Percentiles rank a stretch among this genome's conserved stretches.
Evolutionary conservation across 73 alveolate species (phyloP).

Genomic region (Diophrys appendiculata): DNA sequence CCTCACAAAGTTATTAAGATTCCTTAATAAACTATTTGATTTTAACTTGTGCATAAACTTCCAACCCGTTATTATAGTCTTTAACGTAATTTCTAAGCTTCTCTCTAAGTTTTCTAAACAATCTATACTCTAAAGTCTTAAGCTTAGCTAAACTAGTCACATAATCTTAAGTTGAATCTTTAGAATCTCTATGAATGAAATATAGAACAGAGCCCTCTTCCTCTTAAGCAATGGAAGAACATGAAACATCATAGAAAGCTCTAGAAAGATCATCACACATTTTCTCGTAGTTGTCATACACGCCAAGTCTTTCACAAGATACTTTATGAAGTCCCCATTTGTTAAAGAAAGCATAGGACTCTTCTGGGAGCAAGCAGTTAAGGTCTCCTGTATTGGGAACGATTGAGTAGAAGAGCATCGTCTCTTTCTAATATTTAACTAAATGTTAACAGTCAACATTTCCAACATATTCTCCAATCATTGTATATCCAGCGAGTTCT

Average conservation of each 20-base stretch:
- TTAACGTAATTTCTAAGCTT: slow-evolving; percentile 67
- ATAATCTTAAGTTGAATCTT: no score
- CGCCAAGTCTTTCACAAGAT: slow-evolving; percentile 67
- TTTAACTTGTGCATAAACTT: no score
- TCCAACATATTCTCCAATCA: slow-evolving; percentile 93
- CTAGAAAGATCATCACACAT: slow-evolving; percentile 59
- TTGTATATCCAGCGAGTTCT: slow-evolving; percentile 76
- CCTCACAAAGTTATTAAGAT: not conserved
- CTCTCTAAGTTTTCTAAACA: slow-evolving; percentile 88
- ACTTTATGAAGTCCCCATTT: slow-evolving; percentile 76
- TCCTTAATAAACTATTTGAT: slow-evolving; percentile 4
- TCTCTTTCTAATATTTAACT: slow-evolving; percentile 69
- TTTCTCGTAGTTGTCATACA: slow-evolving; percentile 65
- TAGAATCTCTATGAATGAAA: slow-evolving; percentile 51
- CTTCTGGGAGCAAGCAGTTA: slow-evolving; percentile 67
- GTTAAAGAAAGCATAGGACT: slow-evolving; percentile 62
- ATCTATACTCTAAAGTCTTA: slow-evolving; percentile 88
- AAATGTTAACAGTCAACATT: slow-evolving; percentile 83
- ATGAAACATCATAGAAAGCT: slow-evolving; percentile 67
- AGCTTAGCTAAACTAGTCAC: slow-evolving; percentile 73
- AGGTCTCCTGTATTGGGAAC: slow-evolving; percentile 68
- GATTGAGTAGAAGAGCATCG: slow-evolving; percentile 78
- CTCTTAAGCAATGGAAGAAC: slow-evolving; percentile 70
- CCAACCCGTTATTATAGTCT: no score
- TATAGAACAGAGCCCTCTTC: slow-evolving; percentile 93